These are phyloP conservation scores for Emydomyces testavorans DNA, from an alignment of 2,329 filamentous ascomycete genomes.

Conservation along the genomic window DNA sequence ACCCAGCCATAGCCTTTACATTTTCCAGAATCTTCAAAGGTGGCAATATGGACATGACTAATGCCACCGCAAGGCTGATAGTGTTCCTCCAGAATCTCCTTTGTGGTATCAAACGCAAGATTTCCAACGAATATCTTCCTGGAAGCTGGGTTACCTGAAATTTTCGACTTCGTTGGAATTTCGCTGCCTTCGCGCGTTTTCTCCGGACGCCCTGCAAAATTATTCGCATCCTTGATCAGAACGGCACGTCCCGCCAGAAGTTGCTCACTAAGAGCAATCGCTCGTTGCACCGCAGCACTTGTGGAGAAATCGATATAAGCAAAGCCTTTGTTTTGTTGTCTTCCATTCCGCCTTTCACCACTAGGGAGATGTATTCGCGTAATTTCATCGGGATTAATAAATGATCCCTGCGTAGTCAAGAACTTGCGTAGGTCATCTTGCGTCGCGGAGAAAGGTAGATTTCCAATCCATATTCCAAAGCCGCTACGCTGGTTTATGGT, in stretches of 20 bases:
- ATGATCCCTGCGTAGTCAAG: slow-evolving; percentile 58
- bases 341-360: slow-evolving; percentile 39
- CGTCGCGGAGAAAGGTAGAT: slow-evolving; percentile 73
- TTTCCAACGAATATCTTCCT: slow-evolving; percentile 86
- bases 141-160: slow-evolving; percentile 47
- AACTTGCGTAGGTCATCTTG: slow-evolving; percentile 65
- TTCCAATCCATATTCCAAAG: slow-evolving; percentile 90
- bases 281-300: slow-evolving; percentile 56
- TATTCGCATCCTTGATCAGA: slow-evolving; percentile 85
- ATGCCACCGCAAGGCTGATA: slow-evolving; percentile 78
- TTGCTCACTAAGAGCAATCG: slow-evolving; percentile 75
- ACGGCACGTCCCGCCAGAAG: slow-evolving; percentile 64
- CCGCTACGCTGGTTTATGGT: slow-evolving; percentile 50
- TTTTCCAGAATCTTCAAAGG: slow-evolving; percentile 92
- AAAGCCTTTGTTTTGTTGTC: slow-evolving; percentile 74
- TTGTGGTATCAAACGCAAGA: slow-evolving; percentile 66
- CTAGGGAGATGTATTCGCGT: slow-evolving; percentile 73
- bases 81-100: slow-evolving; percentile 68
- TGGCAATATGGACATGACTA: slow-evolving; percentile 74
- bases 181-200: slow-evolving; percentile 42
- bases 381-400: slow-evolving; percentile 59
- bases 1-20: slow-evolving; percentile 98
- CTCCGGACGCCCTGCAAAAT: slow-evolving; percentile 77
- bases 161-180: slow-evolving; percentile 18
- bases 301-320: slow-evolving; percentile 87